phyloP scores from a whole-genome alignment of 176 grass and related monocot species.

The Microstegium vimineum region DNA sequence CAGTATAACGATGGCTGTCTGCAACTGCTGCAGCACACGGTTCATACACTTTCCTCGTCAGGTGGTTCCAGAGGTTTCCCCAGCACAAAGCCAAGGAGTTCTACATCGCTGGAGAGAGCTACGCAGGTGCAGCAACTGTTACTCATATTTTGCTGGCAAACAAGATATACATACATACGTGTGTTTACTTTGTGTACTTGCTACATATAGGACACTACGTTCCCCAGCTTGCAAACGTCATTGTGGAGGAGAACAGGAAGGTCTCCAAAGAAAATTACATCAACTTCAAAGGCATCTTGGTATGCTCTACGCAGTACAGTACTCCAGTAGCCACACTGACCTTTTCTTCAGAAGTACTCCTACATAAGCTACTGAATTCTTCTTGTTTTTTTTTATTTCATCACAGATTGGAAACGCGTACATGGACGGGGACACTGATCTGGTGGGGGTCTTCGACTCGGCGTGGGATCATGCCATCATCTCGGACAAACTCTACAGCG shows the following conservation, averaged over 20 bases:
- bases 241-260: slow-evolving; percentile 46
- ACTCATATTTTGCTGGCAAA: neutral
- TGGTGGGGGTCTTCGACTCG: slow-evolving; percentile 42
- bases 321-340: neutral
- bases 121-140: slow-evolving; percentile 31
- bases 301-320: neutral
- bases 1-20: neutral
- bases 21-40: slow-evolving; percentile 38
- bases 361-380: neutral
- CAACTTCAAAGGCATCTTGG: slow-evolving; percentile 58
- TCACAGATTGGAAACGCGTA: slow-evolving; percentile 52
- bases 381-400: neutral
- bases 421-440: slow-evolving; percentile 48
- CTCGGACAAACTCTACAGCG: slow-evolving; percentile 43
- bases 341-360: neutral
- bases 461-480: slow-evolving; percentile 57
- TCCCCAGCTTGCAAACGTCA: slow-evolving; percentile 50
- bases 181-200: neutral
- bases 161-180: neutral
- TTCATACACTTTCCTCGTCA: slow-evolving; percentile 63
- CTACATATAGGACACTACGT: slow-evolving; percentile 40
- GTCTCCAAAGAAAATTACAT: slow-evolving; percentile 15
- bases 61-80: slow-evolving; percentile 80
- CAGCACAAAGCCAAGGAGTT: slow-evolving; percentile 57
- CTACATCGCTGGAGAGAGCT: slow-evolving; percentile 70